Evolutionary conservation across 345 rosid genomes (phyloP), one percentile per base, ranked within the genome.

Genomic region (Melaleuca quinquenervia): DNA sequence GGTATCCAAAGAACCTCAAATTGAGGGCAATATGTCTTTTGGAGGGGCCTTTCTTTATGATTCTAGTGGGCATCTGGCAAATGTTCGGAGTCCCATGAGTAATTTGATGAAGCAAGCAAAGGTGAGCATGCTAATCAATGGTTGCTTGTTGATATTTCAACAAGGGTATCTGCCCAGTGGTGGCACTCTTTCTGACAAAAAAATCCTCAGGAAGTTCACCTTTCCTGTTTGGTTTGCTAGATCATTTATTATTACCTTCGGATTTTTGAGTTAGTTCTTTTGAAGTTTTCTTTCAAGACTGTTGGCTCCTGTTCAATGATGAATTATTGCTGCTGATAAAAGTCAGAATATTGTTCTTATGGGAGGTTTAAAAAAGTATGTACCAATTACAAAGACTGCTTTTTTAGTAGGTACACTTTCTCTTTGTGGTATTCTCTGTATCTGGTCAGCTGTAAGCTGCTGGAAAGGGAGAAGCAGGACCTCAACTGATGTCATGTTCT

Each of bases 1-100:
- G 84, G 44, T 89, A 45, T 89, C 93, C 85, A 91, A 91, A 87
- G 98, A 91, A 87, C 82, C 87, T 85, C 93, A 90, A 86, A 88
- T 89, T 80, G 91, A 90, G 84, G 95, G 93, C 82, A 85, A 88
- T 82, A 48, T 92, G 54, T 89, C 91, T 89, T 85, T 85, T 89
- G 92, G 91, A 82, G 93, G 87, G n/a, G 86, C 94, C 54, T 82
- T 88, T 82, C 85, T 91, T 49, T 89, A 89, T 87, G 89, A 90
- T 92, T 83, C 96, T 85, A 86, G 85, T 86, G 93, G 91, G 86
- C 92, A 84, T 78, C 84, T 83, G 24, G 94, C 92, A 85, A 90
- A 85, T 87, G 89, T 85, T n/a, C 86, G 48, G 29, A 86, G 62
- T 85, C 88, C 95, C 60, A 58, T 84, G 84, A 93, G 89, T 90